Percentiles rank a stretch among this genome's conserved stretches.
phyloP scores from a whole-genome alignment of 768 basidiomycete genomes.

The Clavaria fumosa region DNA sequence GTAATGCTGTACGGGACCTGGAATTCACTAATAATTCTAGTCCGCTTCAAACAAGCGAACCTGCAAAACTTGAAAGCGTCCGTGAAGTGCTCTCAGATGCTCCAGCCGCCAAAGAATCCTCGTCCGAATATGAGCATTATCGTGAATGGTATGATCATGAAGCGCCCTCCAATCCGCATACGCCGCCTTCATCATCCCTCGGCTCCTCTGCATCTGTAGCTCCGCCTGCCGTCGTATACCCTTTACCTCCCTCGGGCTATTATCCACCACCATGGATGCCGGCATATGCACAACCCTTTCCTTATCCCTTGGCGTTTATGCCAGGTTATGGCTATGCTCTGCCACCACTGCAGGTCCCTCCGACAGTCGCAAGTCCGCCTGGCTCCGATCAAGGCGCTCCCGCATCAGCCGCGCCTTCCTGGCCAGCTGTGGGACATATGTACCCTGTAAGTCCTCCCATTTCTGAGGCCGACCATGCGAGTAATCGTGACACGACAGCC shows the following conservation, averaged over 20 bases:
- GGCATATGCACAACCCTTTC: slow-evolving; percentile 32
- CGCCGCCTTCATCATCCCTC: slow-evolving; percentile 23
- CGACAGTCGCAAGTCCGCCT: too few species aligned
- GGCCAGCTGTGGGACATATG: slow-evolving; percentile 24
- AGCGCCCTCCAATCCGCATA: slow-evolving; percentile 21
- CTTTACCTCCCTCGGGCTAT: slow-evolving; percentile 28
- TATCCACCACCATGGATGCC: slow-evolving; percentile 38
- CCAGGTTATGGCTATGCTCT: slow-evolving; percentile 31
- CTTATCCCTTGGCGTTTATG: slow-evolving; percentile 37
- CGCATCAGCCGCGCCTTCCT: slow-evolving; percentile 18
- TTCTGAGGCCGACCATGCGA: slow-evolving; percentile 3
- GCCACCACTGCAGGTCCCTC: too few species aligned
- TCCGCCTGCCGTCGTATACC: slow-evolving; percentile 15
- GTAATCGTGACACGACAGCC: slow-evolving; percentile 18
- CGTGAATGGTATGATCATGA: slow-evolving; percentile 30
- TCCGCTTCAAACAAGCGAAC: too few species aligned
- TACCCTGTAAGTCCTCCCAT: slow-evolving; percentile 29
- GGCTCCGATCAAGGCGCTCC: too few species aligned
- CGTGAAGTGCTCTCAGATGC: too few species aligned
- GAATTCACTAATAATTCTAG: too few species aligned
- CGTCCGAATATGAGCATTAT: slow-evolving; percentile 19
- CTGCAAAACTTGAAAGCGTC: too few species aligned
- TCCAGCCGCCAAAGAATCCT: slow-evolving; percentile 8
- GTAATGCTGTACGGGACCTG: too few species aligned
- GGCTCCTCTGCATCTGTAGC: slow-evolving; percentile 16